A percentile compares a stretch with the other conserved stretches of the same genome.
phyloP scores from a whole-genome alignment of 768 basidiomycete genomes.

The Auricularia cornea region DNA sequence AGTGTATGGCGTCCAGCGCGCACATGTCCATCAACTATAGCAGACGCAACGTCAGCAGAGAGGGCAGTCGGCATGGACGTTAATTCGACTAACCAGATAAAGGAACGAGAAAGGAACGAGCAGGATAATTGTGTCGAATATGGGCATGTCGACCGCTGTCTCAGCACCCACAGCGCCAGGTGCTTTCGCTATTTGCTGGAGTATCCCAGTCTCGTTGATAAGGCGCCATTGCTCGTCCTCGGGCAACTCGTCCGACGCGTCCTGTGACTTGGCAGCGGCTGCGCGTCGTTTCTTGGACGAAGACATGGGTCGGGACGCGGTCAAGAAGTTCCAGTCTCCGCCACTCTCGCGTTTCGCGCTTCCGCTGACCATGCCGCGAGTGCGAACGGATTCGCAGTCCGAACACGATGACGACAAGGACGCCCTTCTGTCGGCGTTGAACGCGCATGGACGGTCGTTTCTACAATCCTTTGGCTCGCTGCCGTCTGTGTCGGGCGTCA shows the following conservation, averaged over 20 bases:
- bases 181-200: constrained; percentile 16
- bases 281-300: constrained; percentile 1
- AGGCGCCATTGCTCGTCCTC: constrained; percentile 76
- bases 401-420: too few species aligned
- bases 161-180: neutral
- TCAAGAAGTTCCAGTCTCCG: too few species aligned
- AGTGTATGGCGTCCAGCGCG: neutral
- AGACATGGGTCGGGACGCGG: neutral
- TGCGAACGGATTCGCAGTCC: too few species aligned
- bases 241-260: constrained; percentile 41
- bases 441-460: constrained; percentile 41
- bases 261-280: constrained; percentile 6
- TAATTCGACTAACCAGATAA: too few species aligned
- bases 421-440: constrained; percentile 15
- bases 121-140: constrained; percentile 37
- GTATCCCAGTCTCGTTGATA: constrained; percentile 51
- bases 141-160: constrained; percentile 1
- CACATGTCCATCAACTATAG: neutral
- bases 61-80: too few species aligned
- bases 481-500: neutral
- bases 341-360: too few species aligned
- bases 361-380: too few species aligned
- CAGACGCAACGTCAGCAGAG: too few species aligned
- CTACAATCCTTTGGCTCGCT: constrained; percentile 31
- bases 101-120: constrained; percentile 71